Evolutionary conservation across 2,329 filamentous ascomycete genomes (phyloP), one percentile per base, ranked within the genome.

Genomic region (Talaromyces sp.): DNA sequence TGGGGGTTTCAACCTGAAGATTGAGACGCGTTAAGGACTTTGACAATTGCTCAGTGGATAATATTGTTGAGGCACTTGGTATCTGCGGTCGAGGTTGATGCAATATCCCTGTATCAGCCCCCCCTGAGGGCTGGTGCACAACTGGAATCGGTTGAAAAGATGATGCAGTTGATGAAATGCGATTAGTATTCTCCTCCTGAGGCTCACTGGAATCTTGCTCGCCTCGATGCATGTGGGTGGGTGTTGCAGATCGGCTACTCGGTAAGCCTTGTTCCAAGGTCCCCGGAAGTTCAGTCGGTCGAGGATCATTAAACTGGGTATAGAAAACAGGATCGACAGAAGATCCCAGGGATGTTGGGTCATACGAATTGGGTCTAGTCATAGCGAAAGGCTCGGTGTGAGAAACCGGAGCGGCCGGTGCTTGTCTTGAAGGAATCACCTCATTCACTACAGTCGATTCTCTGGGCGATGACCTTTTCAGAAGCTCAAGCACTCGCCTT

Each of bases 211-310:
- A 9, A 33, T 12, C 44, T 51, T 23, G 36, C 16, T 58, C 9
- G 34, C 61, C 57, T 62, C 70, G 54, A 47, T 64, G 66, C 66
- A 70, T 67, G n/a, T 65, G 64, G 16, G 70, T 68, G 27, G 69
- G 69, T 8, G 69, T 71, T n/a, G 56, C 61, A 16, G 67, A 73
- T 53, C 66, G 63, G 51, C 66, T 71, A 42, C 61, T 59, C 2
- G 69, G 69, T 2, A 71, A 63, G 16, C 69, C 69, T 62, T 71
- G 69, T 52, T 70, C 69, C 16, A 71, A 58, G n/a, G 64, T 70
- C 9, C 64, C 64, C 7, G 68, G 69, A 4, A 71, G 63, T 56
- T 71, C 69, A 33, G 65, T 65, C 9, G 64, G 65, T 12, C 10
- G 56, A 34, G 27, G 16, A 5, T 50, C 16, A 27, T 61, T 53